A percentile compares a stretch with the other conserved stretches of the same genome.
These are phyloP conservation scores for Hanseniaspora guilliermondii DNA, from an alignment of 805 yeast genomes.

Conservation along the genomic window DNA sequence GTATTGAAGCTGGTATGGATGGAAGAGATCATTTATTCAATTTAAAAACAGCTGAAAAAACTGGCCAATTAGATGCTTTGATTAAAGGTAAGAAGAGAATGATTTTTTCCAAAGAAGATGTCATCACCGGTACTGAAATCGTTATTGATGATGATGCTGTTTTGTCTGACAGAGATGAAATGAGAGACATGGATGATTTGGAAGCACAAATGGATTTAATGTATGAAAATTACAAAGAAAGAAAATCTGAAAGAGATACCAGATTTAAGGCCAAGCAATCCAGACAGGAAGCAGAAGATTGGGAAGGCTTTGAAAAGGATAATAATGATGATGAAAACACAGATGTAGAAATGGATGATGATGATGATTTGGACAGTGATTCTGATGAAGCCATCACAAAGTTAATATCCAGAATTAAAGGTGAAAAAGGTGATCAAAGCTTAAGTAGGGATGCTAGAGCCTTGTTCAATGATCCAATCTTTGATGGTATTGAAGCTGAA, in stretches of 20 bases:
- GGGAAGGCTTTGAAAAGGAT: conserved; percentile 61
- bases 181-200: conserved; percentile 47
- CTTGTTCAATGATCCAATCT: conserved; percentile 43
- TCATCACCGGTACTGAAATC: conserved; percentile 44
- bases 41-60: conserved; percentile 71
- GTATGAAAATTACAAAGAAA: conserved; percentile 61
- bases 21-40: conserved; percentile 75
- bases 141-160: conserved; percentile 37
- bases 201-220: conserved; percentile 74
- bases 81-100: conserved; percentile 62
- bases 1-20: conserved; percentile 76
- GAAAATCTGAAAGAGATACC: conserved; percentile 56
- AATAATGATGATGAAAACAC: conserved; percentile 25
- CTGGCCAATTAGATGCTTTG: conserved; percentile 65
- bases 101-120: conserved; percentile 46
- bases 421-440: conserved; percentile 31
- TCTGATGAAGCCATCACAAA: conserved; percentile 59
- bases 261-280: conserved; percentile 55
- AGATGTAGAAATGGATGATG: conserved; percentile 29
- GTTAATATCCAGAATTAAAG: conserved; percentile 44
- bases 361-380: conserved; percentile 42
- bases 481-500: conserved; percentile 36
- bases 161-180: conserved; percentile 27
- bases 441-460: conserved; percentile 33
- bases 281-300: conserved; percentile 59